A percentile compares a stretch with the other conserved stretches of the same genome.
Conservation (phyloP, 1,284 basidiomycete species). For the Puccinia novopanici region DNA sequence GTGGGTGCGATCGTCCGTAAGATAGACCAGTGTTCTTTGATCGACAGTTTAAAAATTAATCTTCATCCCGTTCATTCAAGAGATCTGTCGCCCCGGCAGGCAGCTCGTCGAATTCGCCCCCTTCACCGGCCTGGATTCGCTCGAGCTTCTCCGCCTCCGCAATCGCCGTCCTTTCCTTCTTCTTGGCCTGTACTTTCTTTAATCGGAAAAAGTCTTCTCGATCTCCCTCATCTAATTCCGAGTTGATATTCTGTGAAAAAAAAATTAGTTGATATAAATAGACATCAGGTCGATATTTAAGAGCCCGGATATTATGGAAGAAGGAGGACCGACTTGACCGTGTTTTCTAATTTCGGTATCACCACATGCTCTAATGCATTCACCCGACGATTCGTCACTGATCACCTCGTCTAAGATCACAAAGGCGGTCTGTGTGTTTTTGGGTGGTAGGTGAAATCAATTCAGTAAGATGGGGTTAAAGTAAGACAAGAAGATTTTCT, state of each 20-base stretch:
- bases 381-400: constrained; percentile 91
- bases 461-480: neutral
- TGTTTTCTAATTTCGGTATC: constrained; percentile 93
- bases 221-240: constrained; percentile 90
- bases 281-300: neutral
- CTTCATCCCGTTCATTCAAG: constrained; percentile 79
- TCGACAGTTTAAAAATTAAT: constrained; percentile 78
- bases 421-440: constrained; percentile 84
- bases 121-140: constrained; percentile 54
- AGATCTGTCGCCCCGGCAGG: constrained; percentile 66
- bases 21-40: too few species aligned
- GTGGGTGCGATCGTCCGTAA: too few species aligned
- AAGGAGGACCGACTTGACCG: constrained; percentile 68
- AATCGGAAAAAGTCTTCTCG: constrained; percentile 94
- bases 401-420: constrained; percentile 99
- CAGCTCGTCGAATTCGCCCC: constrained; percentile 59
- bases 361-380: constrained; percentile 99
- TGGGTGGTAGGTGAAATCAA: neutral
- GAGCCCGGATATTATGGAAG: neutral
- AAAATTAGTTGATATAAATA: neutral
- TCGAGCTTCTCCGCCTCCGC: constrained; percentile 62
- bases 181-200: constrained; percentile 88
- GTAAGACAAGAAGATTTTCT: too few species aligned
- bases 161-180: constrained; percentile 84
- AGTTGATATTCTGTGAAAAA: constrained; percentile 69